These are phyloP conservation scores for Phytophthora chlamydospora DNA, from an alignment of 352 stramenopile species.

Conservation along the genomic window DNA sequence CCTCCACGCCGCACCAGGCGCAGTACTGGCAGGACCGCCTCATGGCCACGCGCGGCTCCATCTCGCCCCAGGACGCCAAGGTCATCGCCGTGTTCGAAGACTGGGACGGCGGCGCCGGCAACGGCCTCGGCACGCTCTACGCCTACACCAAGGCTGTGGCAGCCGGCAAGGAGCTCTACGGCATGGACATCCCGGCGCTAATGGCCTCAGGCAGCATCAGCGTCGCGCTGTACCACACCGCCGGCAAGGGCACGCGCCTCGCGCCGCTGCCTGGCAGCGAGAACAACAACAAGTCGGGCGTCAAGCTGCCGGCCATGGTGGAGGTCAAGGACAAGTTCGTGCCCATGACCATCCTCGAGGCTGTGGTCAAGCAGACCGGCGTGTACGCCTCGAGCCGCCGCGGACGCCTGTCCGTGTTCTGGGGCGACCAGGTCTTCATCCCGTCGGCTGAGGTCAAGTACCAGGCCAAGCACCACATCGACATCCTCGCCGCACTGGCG, in stretches of 20 bases:
- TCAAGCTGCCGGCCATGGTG: conserved; percentile 96
- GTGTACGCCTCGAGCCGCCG: conserved; percentile 95
- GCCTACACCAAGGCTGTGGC: conserved; percentile 95
- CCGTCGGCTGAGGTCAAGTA: conserved; percentile 93
- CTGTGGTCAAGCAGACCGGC: conserved; percentile 98
- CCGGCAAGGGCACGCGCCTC: conserved; percentile 97
- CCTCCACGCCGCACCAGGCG: conserved; percentile 95
- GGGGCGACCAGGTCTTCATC: conserved; percentile 99
- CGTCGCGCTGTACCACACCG: conserved; percentile 97
- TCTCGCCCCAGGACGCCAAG: conserved; percentile 88
- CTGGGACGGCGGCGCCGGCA: conserved; percentile 96
- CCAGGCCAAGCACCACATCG: conserved; percentile 94
- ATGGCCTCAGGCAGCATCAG: conserved; percentile 84
- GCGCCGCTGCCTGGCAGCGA: conserved; percentile 96
- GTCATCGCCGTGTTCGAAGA: conserved; percentile 97
- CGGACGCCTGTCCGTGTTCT: conserved; percentile 97
- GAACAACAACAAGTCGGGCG: conserved; percentile 99
- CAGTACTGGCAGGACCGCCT: conserved; percentile 97
- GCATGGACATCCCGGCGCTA: conserved; percentile 83
- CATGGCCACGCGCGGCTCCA: conserved; percentile 78
- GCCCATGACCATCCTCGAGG: conserved; percentile 97
- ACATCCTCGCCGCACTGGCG: conserved; percentile 96
- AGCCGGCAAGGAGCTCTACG: conserved; percentile 87
- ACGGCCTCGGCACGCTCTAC: conserved; percentile 96
- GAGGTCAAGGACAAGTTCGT: conserved; percentile 86